Base-by-base conservation (phyloP, 805 yeast species). In the Vanderwaltozyma verrucispora region DNA sequence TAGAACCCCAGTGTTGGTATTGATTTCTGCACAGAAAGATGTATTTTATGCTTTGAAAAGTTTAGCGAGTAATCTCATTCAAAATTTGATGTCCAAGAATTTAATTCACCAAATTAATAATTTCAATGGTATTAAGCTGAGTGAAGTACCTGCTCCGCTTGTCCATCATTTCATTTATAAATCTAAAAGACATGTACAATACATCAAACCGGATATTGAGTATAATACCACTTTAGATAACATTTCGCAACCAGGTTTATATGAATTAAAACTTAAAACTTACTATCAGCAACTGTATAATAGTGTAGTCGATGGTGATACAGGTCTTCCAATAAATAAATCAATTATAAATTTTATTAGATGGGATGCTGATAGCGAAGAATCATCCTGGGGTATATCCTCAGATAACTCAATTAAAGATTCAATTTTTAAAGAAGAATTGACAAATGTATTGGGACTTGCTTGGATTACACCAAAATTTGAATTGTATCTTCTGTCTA, bases 91-190 rank as follows among this genome's bases (percentile, higher is more conserved):
- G 5, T 7, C 24, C 2, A 32, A 26, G 17, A 24, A 19, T 2
- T 26, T 28, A 11, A 20, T 33, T 16, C 17, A 33, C 36, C 18
- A 30, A 28, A 19, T 37, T 2, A 32, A 20, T 27, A 20, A 20
- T 28, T 21, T 21, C 5, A 35, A 18, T 35, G 62, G 73, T 2
- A 59, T 71, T 21, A 63, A 66, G 37, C 66, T 75, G 5, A 62
- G 68, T 15, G 77, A 70, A 34, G 64, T 76, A 17, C 75, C 74
- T 1, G 80, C 77, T 0, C 74, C 74, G 4, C 45, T 62, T 39
- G 69, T 89, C 10, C 72, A 75, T 42, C 96, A 87, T 61, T 92
- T 88, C 53, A 70, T 87, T 18, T 88, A 75, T 65, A 87, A 84
- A 58, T 74, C 84, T 25, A 78, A 74, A 41, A 63, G 62, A 17